Evolutionary conservation across 768 basidiomycete genomes (phyloP).

Genomic region (Pleurotus tuber-regium): DNA sequence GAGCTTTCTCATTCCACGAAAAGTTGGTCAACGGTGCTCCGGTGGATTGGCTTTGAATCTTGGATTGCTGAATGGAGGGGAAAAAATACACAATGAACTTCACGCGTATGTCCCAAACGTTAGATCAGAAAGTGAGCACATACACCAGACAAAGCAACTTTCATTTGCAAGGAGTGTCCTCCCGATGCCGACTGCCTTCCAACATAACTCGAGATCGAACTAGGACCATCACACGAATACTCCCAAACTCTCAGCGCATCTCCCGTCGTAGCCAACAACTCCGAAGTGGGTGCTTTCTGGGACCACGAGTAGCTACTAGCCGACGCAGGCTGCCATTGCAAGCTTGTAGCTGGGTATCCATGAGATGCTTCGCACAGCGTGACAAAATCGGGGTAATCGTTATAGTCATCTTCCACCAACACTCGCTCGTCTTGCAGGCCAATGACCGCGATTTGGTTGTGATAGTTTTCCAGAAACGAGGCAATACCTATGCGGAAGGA

Average conservation of each 20-base stretch:
- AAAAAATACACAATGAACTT: too few species aligned
- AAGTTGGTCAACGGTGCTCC: conserved; percentile 95
- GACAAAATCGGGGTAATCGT: conserved; percentile 83
- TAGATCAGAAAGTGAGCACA: conserved; percentile 25
- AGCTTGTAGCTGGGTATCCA: conserved; percentile 89
- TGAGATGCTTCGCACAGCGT: conserved; percentile 82
- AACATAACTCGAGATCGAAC: conserved; percentile 61
- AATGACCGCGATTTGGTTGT: conserved; percentile 77
- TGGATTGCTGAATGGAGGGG: conserved; percentile 77
- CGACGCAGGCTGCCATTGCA: conserved; percentile 89
- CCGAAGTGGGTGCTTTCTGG: conserved; percentile 63
- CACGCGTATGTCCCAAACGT: background rate
- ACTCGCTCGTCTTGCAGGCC: conserved; percentile 84
- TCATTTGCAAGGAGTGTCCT: conserved; percentile 67
- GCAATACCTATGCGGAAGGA: conserved; percentile 84
- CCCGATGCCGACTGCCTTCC: conserved; percentile 57
- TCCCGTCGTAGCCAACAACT: conserved; percentile 90
- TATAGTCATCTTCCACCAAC: conserved; percentile 82
- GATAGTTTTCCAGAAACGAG: conserved; percentile 82
- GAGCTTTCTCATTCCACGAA: conserved; percentile 94
- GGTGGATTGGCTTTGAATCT: conserved; percentile 79
- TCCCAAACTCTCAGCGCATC: conserved; percentile 94
- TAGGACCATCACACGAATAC: conserved; percentile 65
- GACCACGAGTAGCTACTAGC: conserved; percentile 64
- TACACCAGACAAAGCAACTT: conserved; percentile 81